Evolutionary conservation across 306 rosid genomes (phyloP).

Genomic region (Lablab purpureus): DNA sequence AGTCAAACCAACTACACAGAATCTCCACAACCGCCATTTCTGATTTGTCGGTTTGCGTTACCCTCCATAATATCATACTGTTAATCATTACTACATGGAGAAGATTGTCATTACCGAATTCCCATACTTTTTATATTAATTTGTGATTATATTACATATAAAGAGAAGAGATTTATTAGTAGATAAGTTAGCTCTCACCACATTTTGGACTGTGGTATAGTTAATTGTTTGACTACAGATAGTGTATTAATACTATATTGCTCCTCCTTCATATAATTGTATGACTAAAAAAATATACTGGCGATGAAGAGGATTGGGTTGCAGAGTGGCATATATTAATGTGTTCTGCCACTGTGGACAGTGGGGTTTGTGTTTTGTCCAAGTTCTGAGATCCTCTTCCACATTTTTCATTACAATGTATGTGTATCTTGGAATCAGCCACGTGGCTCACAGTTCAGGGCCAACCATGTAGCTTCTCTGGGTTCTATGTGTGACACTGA

Average conservation of each 20-base stretch:
- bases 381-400: constrained; percentile 48
- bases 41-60: constrained; percentile 70
- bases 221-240: constrained; percentile 63
- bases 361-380: constrained; percentile 43
- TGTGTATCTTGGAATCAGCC: constrained; percentile 42
- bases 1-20: constrained; percentile 53
- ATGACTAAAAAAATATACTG: neutral
- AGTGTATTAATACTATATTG: constrained; percentile 11
- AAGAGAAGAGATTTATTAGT: constrained; percentile 3
- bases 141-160: neutral
- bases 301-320: constrained; percentile 5
- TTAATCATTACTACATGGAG: neutral
- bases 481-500: constrained; percentile 45
- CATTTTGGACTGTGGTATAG: constrained; percentile 52
- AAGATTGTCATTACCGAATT: constrained; percentile 18
- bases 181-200: constrained; percentile 18
- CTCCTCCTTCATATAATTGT: neutral
- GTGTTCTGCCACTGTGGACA: constrained; percentile 43
- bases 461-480: constrained; percentile 39
- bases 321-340: neutral
- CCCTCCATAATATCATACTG: constrained; percentile 34
- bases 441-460: constrained; percentile 55
- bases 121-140: neutral
- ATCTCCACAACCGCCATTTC: constrained; percentile 59
- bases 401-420: constrained; percentile 25